A percentile compares a stretch with the other conserved stretches of the same genome.
Conservation (phyloP, 805 yeast species). For the Teunomyces gatunensis region DNA sequence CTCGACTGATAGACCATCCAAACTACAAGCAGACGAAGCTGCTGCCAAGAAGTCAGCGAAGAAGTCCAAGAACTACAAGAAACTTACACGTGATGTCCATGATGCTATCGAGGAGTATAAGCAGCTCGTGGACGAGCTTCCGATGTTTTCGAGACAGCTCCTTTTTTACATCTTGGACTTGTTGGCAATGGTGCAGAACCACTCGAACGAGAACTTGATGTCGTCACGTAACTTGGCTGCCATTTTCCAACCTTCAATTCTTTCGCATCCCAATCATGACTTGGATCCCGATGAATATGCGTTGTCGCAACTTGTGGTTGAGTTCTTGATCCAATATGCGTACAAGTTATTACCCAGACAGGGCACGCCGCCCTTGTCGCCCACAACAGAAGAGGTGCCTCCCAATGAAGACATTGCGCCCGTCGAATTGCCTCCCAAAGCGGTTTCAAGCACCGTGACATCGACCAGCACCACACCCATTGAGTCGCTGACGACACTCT, state of each 20-base stretch:
- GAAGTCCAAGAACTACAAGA: constrained; percentile 51
- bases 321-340: constrained; percentile 84
- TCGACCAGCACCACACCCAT: constrained; percentile 16
- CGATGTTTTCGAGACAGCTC: constrained; percentile 76
- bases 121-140: constrained; percentile 61
- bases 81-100: constrained; percentile 60
- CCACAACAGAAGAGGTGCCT: background rate
- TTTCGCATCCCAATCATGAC: constrained; percentile 90
- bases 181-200: constrained; percentile 78
- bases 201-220: constrained; percentile 80
- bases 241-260: constrained; percentile 93
- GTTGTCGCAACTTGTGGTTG: constrained; percentile 79
- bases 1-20: background rate
- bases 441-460: constrained; percentile 9
- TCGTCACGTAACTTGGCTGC: constrained; percentile 92
- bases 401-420: constrained; percentile 1
- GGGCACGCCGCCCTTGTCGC: constrained; percentile 6
- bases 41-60: constrained; percentile 21
- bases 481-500: constrained; percentile 6
- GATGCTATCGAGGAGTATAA: constrained; percentile 73
- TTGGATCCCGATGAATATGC: constrained; percentile 91
- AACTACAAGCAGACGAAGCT: constrained; percentile 9
- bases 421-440: background rate
- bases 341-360: constrained; percentile 67
- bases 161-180: constrained; percentile 84